Evolutionary conservation across 208 protist genomes (phyloP).

Genomic region (Wallacemonas rigidus): DNA sequence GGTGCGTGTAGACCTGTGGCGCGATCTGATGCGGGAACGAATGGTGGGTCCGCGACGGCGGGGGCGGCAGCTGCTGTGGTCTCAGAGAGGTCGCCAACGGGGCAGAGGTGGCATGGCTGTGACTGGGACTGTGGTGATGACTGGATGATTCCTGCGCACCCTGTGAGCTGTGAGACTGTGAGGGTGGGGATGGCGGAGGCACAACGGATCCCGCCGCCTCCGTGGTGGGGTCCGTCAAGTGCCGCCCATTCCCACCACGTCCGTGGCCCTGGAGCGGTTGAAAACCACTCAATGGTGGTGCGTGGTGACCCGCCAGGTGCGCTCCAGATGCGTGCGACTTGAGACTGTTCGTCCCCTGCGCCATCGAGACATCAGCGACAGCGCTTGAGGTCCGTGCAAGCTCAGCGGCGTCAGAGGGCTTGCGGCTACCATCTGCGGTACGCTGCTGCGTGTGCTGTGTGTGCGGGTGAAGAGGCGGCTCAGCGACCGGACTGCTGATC

Average conservation of each 20-base stretch:
- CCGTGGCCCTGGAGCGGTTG: conserved; percentile 9
- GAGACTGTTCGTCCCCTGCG: no score
- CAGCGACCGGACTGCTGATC: background rate
- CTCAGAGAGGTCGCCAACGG: background rate
- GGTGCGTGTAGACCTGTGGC: background rate
- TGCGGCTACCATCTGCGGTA: no score
- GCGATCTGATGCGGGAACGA: background rate
- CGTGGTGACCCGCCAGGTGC: background rate
- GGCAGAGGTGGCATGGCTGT: background rate
- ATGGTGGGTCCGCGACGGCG: background rate
- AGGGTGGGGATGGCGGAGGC: no score
- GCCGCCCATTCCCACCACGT: background rate
- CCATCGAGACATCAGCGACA: no score
- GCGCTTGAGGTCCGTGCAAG: no score
- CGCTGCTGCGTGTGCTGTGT: no score
- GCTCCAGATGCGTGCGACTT: no score
- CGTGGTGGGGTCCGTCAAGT: background rate
- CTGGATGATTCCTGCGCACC: background rate
- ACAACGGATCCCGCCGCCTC: no score
- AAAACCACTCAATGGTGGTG: conserved; percentile 8
- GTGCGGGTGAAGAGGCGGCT: background rate
- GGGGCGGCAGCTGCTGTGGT: background rate
- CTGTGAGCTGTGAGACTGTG: no score
- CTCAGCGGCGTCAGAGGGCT: background rate
- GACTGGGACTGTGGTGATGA: background rate